Base-by-base conservation (phyloP, 495 filamentous ascomycete species). In the Bombardia bombarda region DNA sequence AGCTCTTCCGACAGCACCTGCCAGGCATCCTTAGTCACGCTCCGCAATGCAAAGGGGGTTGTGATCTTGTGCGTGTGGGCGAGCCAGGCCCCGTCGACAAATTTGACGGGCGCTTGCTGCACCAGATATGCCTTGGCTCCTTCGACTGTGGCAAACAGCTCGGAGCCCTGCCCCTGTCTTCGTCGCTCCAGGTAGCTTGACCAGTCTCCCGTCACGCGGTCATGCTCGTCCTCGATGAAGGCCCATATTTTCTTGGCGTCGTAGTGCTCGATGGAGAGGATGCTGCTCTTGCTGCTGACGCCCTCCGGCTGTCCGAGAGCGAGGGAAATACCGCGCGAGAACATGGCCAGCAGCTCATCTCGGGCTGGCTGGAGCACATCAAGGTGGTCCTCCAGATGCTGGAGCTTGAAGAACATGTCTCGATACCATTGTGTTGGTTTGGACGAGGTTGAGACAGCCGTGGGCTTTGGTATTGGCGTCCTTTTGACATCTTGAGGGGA, bases 81-180 rank as follows among this genome's bases (percentile, higher is more conserved):
- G 12, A 75, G 43, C 72, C 70, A 75, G 21, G 72, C 66, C 6
- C 72, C 72, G 37, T 75, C 72, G 16, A 73, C 67, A 25, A 67
- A 64, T 28, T 74, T 74, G 13, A 72, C 49, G 21, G 72, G 72
- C 17, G 72, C 67, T 37, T 49, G 50, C 28, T 58, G 46, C 38
- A 52, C 61, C 22, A 73, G 58, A 68, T 63, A 74, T 43, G 53
- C 52, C 20, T 52, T 46, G n/a, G 68, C 65, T 36, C 61, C 66
- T 28, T 64, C 53, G n/a, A 40, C 49, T 23, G 58, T 52, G 8
- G 33, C 36, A 43, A 72, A 58, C 32, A 72, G 41, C 47, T 72
- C 64, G n/a, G 3, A 12, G 40, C 8, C 14, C 14, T 7, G 24
- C 40, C 18, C 40, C 40, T 2, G 14, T 1, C 25, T 42, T 30